Base-by-base conservation (phyloP, 2,329 filamentous ascomycete species). In the Hymenoscyphus repandus region DNA sequence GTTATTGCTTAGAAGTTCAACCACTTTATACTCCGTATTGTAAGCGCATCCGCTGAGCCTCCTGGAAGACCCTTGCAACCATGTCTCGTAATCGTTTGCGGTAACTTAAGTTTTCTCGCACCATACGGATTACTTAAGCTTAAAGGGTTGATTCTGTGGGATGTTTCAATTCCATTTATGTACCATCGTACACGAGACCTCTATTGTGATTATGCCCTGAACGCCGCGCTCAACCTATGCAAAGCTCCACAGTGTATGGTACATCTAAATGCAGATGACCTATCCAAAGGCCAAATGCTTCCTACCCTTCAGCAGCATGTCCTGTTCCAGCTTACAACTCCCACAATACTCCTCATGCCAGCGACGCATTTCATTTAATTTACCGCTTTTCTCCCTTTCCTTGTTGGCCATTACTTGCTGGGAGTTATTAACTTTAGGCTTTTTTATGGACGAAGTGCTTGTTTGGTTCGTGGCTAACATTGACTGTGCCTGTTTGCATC, bases 401-500 rank as follows among this genome's bases (percentile, higher is more conserved):
- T 55, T 59, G 17, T 45, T 53, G 30, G 55, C 56, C 33, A 58
- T 47, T 15, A 60, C 47, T 36, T 61, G 54, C 36, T 64, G 59
- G 18, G 51, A 20, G 15, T 47, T 51, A 20, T 32, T 45, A 0
- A 15, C 49, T 52, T 57, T 63, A 49, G 56, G 58, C 54, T 66
- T 62, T 47, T 62, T 58, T 46, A 51, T 51, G 40, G 60, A 54
- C 20, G 62, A 58, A 15, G 51, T 58, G 45, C 44, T 50, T 30
- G 57, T 55, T 32, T 53, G 54, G 37, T 58, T 66, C 22, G 66
- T 66, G 27, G 62, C 65, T 18, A 86, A 66, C 62, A 77, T 68
- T 31, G 64, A 64, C 22, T 73, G 70, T 5, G 80, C 72, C 63
- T 86, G 79, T 50, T 81, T 80, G 67, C 93, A 99, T 44, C 88